Conservation (phyloP, 257 asterid species). For the Rauvolfia tetraphylla region DNA sequence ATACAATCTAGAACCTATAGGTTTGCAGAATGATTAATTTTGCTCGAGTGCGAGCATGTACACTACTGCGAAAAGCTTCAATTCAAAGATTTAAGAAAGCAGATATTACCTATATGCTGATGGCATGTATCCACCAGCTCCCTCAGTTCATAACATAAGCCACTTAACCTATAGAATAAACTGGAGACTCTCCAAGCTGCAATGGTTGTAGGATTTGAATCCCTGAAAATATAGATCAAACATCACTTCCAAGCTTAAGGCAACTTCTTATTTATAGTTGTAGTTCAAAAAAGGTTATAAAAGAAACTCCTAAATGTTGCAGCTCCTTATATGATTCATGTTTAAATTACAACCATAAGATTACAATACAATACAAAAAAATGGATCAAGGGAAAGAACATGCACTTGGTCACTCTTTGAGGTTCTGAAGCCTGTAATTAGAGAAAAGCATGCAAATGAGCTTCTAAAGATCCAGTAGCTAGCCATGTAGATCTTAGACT, state of each 20-base stretch:
- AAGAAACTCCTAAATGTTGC: background rate
- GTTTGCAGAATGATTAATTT: constrained; percentile 12
- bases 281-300: background rate
- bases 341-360: background rate
- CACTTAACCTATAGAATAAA: constrained; percentile 42
- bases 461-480: constrained; percentile 69
- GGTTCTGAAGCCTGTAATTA: constrained; percentile 43
- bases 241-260: constrained; percentile 12
- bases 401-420: constrained; percentile 70
- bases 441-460: constrained; percentile 47
- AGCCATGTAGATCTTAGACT: constrained; percentile 44
- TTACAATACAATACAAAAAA: constrained; percentile 6
- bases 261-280: background rate
- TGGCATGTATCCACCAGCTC: constrained; percentile 36
- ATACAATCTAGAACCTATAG: constrained; percentile 44
- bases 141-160: constrained; percentile 37
- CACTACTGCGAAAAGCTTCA: background rate
- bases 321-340: background rate
- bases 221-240: constrained; percentile 36
- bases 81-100: background rate
- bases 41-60: background rate
- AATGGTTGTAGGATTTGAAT: constrained; percentile 31
- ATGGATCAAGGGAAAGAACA: constrained; percentile 52
- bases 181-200: constrained; percentile 53
- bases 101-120: constrained; percentile 49